Percentiles rank a stretch among this genome's conserved stretches.
Conservation (phyloP, 2,329 filamentous ascomycete genomes). For the Xylariaceae sp. region DNA sequence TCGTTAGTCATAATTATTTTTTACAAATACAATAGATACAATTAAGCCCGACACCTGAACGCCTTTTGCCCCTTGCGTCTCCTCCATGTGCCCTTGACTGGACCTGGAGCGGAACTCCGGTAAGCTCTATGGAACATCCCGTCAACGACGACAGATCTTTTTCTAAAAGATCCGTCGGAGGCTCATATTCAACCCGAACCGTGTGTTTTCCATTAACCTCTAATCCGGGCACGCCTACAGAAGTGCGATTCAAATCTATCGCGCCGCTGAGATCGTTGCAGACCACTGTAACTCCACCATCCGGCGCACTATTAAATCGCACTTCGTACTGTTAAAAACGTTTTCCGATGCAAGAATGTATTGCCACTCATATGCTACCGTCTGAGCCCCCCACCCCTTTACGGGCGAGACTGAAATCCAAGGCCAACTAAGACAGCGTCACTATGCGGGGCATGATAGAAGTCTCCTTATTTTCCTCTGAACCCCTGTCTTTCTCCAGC, state of each 20-base stretch:
- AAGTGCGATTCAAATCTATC: too few relatives aligned
- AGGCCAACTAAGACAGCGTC: neutral
- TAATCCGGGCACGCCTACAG: neutral
- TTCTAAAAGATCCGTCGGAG: neutral
- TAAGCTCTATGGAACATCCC: too few relatives aligned
- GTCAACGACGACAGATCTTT: too few relatives aligned
- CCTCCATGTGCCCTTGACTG: too few relatives aligned
- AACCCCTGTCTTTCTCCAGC: neutral
- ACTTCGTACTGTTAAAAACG: too few relatives aligned
- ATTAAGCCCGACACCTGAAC: too few relatives aligned
- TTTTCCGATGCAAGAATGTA: neutral
- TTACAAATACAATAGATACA: neutral
- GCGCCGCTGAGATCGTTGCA: too few relatives aligned
- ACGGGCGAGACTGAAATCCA: neutral
- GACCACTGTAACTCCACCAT: too few relatives aligned
- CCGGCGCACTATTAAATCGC: too few relatives aligned
- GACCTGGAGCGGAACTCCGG: too few relatives aligned
- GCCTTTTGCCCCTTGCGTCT: too few relatives aligned
- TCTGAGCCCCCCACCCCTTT: neutral
- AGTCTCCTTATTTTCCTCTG: neutral
- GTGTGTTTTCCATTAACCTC: neutral
- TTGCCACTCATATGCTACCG: neutral
- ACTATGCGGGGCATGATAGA: slow-evolving; percentile 8
- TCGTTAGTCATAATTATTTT: neutral
- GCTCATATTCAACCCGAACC: neutral